Base-by-base conservation (phyloP, 2,329 filamentous ascomycete species). In the Fusarium humuli region DNA sequence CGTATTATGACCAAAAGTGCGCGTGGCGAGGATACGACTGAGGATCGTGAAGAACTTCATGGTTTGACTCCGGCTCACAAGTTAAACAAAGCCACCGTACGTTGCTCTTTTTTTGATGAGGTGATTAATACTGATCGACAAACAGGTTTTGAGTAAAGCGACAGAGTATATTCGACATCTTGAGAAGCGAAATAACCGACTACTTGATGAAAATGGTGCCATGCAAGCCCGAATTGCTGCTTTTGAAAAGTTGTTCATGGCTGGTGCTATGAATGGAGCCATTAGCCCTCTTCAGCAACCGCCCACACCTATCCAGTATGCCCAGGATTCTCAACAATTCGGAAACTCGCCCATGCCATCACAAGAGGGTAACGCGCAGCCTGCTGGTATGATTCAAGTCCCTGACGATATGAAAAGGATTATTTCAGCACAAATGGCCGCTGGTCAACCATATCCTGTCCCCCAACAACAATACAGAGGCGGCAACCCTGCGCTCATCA, bases 161-260 rank as follows among this genome's bases (percentile, higher is more conserved):
- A 98, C 95, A 8, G 95, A 98, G 78, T 98, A 98, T 74, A 98
- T 98, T 71, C 89, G 91, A 40, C 94, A 98, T 80, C 83, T 98
- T 3, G 95, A 98, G 80, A 97, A 97, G 82, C 90, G 94, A 14
- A 97, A 97, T 75, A 92, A 90, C 71, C 89, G 92, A 8, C 83
- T 98, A 12, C 84, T 90, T 55, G 93, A 97, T 47, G 94, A 98
- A 78, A 94, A 97, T 76, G 86, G 83, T 30, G 88, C 88, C 16
- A 88, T 97, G 82, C 94, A 95, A 79, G 89, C 90, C 47, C 89
- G 93, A 30, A 88, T 98, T 40, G 88, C 91, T 37, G 89, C 89
- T 0, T 91, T 91, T 61, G 90, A 91, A 77, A 95, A 96, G 77
- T 86, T 97, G 18, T 94, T 97, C 77, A 92, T 90, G 82, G 87